Conservation (phyloP, 176 grass and related monocot genomes). For the Aegilops longissima region DNA sequence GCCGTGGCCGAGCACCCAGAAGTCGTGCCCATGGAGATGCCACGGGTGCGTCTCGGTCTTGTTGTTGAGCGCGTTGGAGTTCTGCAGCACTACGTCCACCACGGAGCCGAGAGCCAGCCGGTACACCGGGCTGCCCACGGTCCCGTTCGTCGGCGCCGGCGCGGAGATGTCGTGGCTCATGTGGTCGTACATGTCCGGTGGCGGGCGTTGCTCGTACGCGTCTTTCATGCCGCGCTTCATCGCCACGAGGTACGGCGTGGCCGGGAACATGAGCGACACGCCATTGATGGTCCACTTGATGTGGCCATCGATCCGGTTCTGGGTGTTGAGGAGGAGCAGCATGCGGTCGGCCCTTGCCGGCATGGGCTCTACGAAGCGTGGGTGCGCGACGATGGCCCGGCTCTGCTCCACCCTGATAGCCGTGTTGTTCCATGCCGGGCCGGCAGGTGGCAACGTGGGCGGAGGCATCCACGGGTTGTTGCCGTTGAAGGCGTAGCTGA, state of each 20-base stretch:
- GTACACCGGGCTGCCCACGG: slow-evolving; percentile 43
- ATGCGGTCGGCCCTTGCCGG: slow-evolving; percentile 38
- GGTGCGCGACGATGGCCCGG: slow-evolving; percentile 33
- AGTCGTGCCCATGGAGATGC: slow-evolving; percentile 85
- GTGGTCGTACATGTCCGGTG: slow-evolving; percentile 53
- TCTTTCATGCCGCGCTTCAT: slow-evolving; percentile 29
- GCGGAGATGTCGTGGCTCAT: slow-evolving; percentile 26
- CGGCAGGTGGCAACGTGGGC: background rate
- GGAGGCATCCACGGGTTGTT: slow-evolving; percentile 11
- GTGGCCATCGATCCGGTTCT: slow-evolving; percentile 35
- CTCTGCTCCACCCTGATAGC: slow-evolving; percentile 44
- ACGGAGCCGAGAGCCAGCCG: slow-evolving; percentile 46
- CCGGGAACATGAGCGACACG: slow-evolving; percentile 50
- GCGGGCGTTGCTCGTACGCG: slow-evolving; percentile 34
- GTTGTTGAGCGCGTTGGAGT: slow-evolving; percentile 35
- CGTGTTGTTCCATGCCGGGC: slow-evolving; percentile 58
- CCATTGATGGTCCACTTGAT: slow-evolving; percentile 66
- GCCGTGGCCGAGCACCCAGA: slow-evolving; percentile 76
- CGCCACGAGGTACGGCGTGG: slow-evolving; percentile 58
- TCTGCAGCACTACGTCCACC: slow-evolving; percentile 77
- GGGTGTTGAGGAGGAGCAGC: slow-evolving; percentile 64
- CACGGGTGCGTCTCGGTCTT: slow-evolving; percentile 71
- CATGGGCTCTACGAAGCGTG: slow-evolving; percentile 15
- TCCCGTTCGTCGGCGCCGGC: slow-evolving; percentile 36
- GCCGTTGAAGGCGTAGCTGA: slow-evolving; percentile 42